Conservation (phyloP, 495 filamentous ascomycete species). For the Penicillium turbatum region DNA sequence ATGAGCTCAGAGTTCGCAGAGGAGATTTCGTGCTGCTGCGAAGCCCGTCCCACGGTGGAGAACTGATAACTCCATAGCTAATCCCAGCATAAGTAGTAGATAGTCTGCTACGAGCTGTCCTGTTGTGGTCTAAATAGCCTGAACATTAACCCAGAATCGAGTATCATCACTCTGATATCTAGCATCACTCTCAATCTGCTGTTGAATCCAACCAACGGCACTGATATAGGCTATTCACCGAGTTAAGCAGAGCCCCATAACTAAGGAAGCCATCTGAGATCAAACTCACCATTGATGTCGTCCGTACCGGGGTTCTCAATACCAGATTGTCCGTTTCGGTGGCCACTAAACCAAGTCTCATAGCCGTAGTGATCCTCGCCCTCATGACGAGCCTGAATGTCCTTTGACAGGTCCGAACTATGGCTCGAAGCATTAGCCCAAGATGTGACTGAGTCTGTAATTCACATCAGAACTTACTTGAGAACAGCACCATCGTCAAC, state of each 20-base stretch:
- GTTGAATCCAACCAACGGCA: conserved; percentile 26
- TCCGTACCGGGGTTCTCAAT: conserved; percentile 20
- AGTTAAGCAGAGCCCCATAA: not conserved
- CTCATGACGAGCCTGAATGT: conserved; percentile 27
- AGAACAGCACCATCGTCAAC: conserved; percentile 23
- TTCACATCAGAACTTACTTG: conserved; percentile 16
- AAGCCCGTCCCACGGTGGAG: not conserved
- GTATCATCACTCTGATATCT: conserved; percentile 24
- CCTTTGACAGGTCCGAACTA: conserved; percentile 21
- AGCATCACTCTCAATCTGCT: conserved; percentile 25
- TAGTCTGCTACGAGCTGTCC: not conserved
- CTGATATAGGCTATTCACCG: conserved; percentile 19
- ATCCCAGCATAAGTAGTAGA: not conserved
- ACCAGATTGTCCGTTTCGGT: conserved; percentile 25
- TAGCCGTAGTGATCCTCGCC: conserved; percentile 24
- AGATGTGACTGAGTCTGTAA: not conserved
- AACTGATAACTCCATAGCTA: not conserved
- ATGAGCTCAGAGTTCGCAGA: not conserved
- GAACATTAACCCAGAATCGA: conserved; percentile 25
- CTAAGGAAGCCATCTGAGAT: not conserved
- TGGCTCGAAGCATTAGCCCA: not conserved
- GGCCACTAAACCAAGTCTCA: conserved; percentile 27
- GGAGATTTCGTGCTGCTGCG: not conserved
- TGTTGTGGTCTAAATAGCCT: conserved; percentile 14
- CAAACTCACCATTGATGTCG: conserved; percentile 22